A percentile compares a stretch with the other conserved stretches of the same genome.
Conservation (phyloP, 139 green algal species). For the Nannochloris sp. region DNA sequence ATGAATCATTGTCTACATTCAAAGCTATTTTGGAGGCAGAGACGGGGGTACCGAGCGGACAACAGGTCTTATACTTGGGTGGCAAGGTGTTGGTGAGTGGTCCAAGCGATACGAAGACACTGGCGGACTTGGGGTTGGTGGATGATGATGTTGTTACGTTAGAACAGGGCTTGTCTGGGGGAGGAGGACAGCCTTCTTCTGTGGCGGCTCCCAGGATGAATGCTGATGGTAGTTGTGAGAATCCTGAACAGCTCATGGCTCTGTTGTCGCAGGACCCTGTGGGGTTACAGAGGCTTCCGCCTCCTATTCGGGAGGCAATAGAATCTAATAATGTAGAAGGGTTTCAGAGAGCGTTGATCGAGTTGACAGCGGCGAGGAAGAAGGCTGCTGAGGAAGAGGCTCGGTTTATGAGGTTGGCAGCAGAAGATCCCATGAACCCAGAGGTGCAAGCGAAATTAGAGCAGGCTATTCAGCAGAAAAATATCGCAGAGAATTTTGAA, state of each 20-base stretch:
- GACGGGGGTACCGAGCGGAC: conserved; percentile 35
- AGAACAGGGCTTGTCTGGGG: background rate
- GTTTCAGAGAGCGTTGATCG: conserved; percentile 5
- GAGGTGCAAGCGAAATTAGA: conserved; percentile 73
- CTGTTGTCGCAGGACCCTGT: conserved; percentile 7
- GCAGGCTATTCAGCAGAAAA: conserved; percentile 75
- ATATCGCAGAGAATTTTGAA: conserved; percentile 85
- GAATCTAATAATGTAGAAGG: background rate
- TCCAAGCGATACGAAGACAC: conserved; percentile 15
- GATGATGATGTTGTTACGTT: conserved; percentile 58
- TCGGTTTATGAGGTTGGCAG: conserved; percentile 37
- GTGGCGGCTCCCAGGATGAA: conserved; percentile 1
- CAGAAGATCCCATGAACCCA: conserved; percentile 77
- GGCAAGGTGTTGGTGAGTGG: conserved; percentile 24
- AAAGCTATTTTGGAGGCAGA: conserved; percentile 75
- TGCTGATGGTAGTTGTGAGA: conserved; percentile 9
- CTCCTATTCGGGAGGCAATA: conserved; percentile 7
- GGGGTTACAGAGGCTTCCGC: conserved; percentile 9
- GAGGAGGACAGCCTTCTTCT: background rate
- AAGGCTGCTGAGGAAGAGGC: conserved; percentile 25
- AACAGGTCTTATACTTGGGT: conserved; percentile 56
- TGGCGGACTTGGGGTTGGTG: conserved; percentile 34
- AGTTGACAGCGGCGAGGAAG: conserved; percentile 18
- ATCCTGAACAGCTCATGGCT: conserved; percentile 20
- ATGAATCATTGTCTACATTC: conserved; percentile 45